Evolutionary conservation across 768 basidiomycete genomes (phyloP).

Genomic region (Lactarius sp.): DNA sequence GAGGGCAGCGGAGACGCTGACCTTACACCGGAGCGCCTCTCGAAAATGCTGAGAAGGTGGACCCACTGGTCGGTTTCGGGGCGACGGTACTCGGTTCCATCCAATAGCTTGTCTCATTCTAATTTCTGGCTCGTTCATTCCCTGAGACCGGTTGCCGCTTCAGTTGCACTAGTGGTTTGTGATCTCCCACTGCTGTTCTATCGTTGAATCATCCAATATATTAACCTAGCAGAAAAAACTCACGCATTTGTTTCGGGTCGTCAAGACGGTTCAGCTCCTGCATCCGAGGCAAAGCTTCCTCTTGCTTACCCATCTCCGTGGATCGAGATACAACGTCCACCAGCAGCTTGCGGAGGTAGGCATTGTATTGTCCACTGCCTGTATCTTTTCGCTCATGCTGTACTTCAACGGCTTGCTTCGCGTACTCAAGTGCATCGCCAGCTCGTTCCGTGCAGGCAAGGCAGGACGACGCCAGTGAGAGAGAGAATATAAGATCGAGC

Average conservation of each 20-base stretch:
- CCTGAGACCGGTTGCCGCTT: too few relatives aligned
- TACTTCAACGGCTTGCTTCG: conserved; percentile 16
- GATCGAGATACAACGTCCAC: conserved; percentile 7
- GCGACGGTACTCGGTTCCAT: too few relatives aligned
- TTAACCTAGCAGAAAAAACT: background rate
- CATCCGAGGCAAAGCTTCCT: background rate
- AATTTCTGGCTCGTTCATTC: too few relatives aligned
- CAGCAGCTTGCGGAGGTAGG: conserved; percentile 3
- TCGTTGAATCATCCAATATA: background rate
- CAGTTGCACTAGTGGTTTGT: too few relatives aligned
- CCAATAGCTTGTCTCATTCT: too few relatives aligned
- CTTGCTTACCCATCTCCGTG: background rate
- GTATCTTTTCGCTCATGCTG: conserved; percentile 3
- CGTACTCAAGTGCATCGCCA: conserved; percentile 3
- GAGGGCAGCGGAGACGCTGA: too few relatives aligned
- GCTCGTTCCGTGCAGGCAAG: conserved; percentile 15
- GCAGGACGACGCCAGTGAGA: conserved; percentile 15
- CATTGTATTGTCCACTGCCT: background rate
- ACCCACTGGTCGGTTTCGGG: too few relatives aligned
- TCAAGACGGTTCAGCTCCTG: conserved; percentile 2
- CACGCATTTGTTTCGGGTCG: background rate
- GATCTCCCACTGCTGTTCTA: too few relatives aligned
- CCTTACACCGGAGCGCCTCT: too few relatives aligned
- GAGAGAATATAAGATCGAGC: conserved; percentile 11
- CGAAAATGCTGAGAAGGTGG: too few relatives aligned